phyloP scores from a whole-genome alignment of 2,329 filamentous ascomycete species.

The Verticillium alfalfae region DNA sequence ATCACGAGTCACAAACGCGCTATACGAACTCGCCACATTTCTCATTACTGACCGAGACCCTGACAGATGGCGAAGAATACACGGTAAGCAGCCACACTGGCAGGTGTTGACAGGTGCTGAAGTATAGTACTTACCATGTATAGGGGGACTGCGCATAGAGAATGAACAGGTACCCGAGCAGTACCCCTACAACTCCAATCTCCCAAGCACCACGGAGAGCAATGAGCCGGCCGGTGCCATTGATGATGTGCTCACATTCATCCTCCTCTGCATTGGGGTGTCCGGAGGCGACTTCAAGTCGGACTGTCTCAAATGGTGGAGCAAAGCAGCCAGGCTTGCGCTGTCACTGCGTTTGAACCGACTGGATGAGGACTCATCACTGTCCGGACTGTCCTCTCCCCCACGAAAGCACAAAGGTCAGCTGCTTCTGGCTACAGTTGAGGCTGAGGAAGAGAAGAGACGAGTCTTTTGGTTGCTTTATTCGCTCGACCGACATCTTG shows the following conservation, averaged over 20 bases:
- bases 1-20: slow-evolving; percentile 29
- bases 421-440: slow-evolving; percentile 20
- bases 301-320: slow-evolving; percentile 42
- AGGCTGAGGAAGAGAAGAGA: slow-evolving; percentile 39
- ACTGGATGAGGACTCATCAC: slow-evolving; percentile 26
- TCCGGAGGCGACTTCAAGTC: slow-evolving; percentile 43
- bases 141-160: slow-evolving; percentile 26
- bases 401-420: slow-evolving; percentile 22
- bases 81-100: slow-evolving; percentile 15
- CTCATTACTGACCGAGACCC: slow-evolving; percentile 27
- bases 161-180: slow-evolving; percentile 20
- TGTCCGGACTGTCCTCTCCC: slow-evolving; percentile 24
- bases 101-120: neutral
- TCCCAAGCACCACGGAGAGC: slow-evolving; percentile 22
- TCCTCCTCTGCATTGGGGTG: slow-evolving; percentile 37
- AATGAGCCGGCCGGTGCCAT: slow-evolving; percentile 27
- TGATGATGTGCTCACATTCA: slow-evolving; percentile 39
- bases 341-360: slow-evolving; percentile 28
- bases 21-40: slow-evolving; percentile 27
- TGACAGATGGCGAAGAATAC: slow-evolving; percentile 28
- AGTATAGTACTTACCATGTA: neutral
- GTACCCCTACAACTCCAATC: slow-evolving; percentile 12
- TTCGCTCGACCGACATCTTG: slow-evolving; percentile 38
- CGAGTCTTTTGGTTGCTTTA: slow-evolving; percentile 44
- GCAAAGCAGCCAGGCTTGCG: slow-evolving; percentile 32